Conservation (phyloP, 2,329 filamentous ascomycete genomes). For the Aspergillus proliferans region DNA sequence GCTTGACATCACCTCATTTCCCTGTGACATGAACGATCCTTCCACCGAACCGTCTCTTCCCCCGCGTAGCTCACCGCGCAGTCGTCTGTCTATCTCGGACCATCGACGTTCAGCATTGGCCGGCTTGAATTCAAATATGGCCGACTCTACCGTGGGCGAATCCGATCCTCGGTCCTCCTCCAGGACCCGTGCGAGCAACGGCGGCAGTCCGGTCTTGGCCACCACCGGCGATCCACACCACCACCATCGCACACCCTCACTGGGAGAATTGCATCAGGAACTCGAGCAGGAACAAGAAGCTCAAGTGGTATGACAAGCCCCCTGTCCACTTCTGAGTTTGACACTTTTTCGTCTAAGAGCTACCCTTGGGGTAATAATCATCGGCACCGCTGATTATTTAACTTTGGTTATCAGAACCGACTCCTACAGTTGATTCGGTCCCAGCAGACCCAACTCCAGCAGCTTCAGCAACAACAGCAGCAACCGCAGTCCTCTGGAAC, state of each 20-base stretch:
- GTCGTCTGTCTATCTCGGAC: slow-evolving; percentile 34
- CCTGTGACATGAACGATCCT: too few relatives aligned
- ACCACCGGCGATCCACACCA: slow-evolving; percentile 41
- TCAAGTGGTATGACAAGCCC: slow-evolving; percentile 37
- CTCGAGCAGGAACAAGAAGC: slow-evolving; percentile 48
- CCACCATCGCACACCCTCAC: slow-evolving; percentile 42
- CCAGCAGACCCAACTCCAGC: slow-evolving; percentile 42
- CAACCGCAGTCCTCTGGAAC: slow-evolving; percentile 18
- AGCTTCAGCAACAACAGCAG: slow-evolving; percentile 31
- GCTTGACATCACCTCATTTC: too few relatives aligned
- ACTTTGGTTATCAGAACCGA: slow-evolving; percentile 34
- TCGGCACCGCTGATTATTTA: slow-evolving; percentile 3
- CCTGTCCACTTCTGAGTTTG: background rate
- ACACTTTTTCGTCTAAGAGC: background rate
- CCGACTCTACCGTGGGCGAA: slow-evolving; percentile 32
- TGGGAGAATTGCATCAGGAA: slow-evolving; percentile 47
- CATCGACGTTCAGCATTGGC: slow-evolving; percentile 36
- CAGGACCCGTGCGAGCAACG: slow-evolving; percentile 37
- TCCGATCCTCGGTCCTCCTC: slow-evolving; percentile 36
- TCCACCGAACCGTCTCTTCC: slow-evolving; percentile 30
- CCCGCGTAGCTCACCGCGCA: slow-evolving; percentile 30
- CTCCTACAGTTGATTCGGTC: slow-evolving; percentile 45
- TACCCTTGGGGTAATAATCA: background rate
- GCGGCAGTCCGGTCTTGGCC: slow-evolving; percentile 33
- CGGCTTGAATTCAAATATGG: slow-evolving; percentile 34